Percentiles rank a stretch among this genome's conserved stretches.
phyloP scores from a whole-genome alignment of 805 yeast genomes.

The Ogataea pini region DNA sequence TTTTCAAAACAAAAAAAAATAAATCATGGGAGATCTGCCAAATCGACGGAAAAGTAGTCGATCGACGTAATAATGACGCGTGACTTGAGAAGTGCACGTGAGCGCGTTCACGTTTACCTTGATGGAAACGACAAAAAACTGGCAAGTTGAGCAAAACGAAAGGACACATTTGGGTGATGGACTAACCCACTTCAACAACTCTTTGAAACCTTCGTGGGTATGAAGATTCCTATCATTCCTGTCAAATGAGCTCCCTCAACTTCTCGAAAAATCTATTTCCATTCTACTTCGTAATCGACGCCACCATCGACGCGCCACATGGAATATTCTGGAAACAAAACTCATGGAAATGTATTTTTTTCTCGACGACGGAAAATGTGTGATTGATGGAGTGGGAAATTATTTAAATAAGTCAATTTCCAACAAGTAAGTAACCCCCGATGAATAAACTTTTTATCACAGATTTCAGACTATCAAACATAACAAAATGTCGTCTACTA shows the following conservation, averaged over 20 bases:
- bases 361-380: slow-evolving; percentile 13
- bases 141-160: too few relatives aligned
- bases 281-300: slow-evolving; percentile 8
- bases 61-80: background rate
- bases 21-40: slow-evolving; percentile 4
- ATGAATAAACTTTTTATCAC: slow-evolving; percentile 1
- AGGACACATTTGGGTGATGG: too few relatives aligned
- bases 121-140: too few relatives aligned
- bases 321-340: slow-evolving; percentile 23
- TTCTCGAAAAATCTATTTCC: too few relatives aligned
- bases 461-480: slow-evolving; percentile 5
- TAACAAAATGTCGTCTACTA: slow-evolving; percentile 32
- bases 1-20: slow-evolving; percentile 4
- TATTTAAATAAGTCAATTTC: slow-evolving; percentile 8
- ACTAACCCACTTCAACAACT: too few relatives aligned
- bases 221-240: too few relatives aligned
- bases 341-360: slow-evolving; percentile 9
- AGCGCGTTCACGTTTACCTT: background rate
- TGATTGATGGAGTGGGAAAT: slow-evolving; percentile 5
- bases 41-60: background rate
- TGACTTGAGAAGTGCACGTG: background rate
- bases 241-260: too few relatives aligned
- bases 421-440: background rate
- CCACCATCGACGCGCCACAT: slow-evolving; percentile 9
- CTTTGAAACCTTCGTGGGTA: too few relatives aligned